Base-by-base conservation (phyloP, 371 early-diverging fungal genomes). In the Apophysomyces trapeziformis region DNA sequence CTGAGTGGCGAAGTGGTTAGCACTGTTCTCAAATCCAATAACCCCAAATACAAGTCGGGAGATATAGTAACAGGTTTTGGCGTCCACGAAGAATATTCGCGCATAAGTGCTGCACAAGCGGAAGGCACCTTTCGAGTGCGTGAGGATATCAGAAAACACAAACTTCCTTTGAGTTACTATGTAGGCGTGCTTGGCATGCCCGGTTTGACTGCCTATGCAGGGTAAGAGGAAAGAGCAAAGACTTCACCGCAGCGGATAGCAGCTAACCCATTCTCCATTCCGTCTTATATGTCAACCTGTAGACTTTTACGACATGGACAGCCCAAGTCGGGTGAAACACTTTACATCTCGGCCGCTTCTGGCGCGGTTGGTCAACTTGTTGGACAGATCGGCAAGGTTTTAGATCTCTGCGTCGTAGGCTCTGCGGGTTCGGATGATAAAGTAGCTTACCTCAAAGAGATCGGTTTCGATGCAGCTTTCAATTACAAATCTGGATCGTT, bases 351-450 rank as follows among this genome's bases (percentile, higher is more conserved):
- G n/a, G 85, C 87, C 36, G 88, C 88, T 13, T 69, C 88, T 21
- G 85, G 86, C 61, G 87, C 84, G 13, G 87, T 85, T 7, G 88
- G 88, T 41, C 86, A 86, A 66, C 66, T 86, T 14, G 87, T 83
- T 2, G 85, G 81, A 32, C 90, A 93, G 72, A 77, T 95, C 26
- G 92, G 87, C 65, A 92, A 92, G 71, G 82, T 78, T 18, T 69
- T 80, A 12, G 92, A 91, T 8, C 73, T 86, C 37, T 78, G 73
- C n/a, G 94, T 95, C n/a, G 85, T 93, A 39, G 94, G 93, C 26
- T 85, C 85, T 4, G 93, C 93, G 5, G 92, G 93, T 0, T 80
- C 87, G 2, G 91, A 93, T 60, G 93, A 91, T 13, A 95, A 95
- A 75, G 89, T 90, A n/a, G 82, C 76, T 26, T 88, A 80, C 65